Evolutionary conservation across 208 protist genomes (phyloP).

Genomic region (Crithidia fasciculata): DNA sequence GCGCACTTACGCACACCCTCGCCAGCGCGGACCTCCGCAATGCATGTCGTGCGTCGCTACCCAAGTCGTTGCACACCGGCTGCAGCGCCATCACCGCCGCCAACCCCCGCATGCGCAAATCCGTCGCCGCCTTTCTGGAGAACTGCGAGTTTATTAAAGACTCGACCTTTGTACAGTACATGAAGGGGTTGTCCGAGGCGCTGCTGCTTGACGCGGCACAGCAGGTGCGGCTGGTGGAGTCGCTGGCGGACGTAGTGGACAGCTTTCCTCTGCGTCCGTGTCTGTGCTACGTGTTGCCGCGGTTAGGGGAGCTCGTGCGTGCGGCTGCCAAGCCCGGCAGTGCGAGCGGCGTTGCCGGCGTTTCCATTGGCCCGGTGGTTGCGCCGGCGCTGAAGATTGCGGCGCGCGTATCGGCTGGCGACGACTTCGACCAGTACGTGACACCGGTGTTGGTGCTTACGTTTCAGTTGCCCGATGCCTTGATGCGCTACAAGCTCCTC

Average conservation of each 20-base stretch:
- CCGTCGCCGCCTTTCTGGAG: constrained; percentile 54
- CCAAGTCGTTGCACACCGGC: constrained; percentile 49
- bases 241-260: constrained; percentile 46
- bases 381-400: constrained; percentile 71
- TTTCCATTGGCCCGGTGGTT: constrained; percentile 45
- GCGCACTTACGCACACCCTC: constrained; percentile 21
- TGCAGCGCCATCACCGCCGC: constrained; percentile 54
- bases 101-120: constrained; percentile 54
- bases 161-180: constrained; percentile 67
- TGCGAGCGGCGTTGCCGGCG: constrained; percentile 12
- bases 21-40: constrained; percentile 29
- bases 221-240: constrained; percentile 62
- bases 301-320: constrained; percentile 57
- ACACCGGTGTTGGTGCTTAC: constrained; percentile 66
- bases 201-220: constrained; percentile 64
- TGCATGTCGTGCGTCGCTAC: constrained; percentile 44
- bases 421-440: constrained; percentile 61
- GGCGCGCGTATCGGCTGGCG: constrained; percentile 30
- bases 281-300: constrained; percentile 63
- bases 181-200: constrained; percentile 67
- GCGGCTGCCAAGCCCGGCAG: constrained; percentile 37
- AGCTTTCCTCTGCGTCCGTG: constrained; percentile 67
- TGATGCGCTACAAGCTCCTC: constrained; percentile 75
- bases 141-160: constrained; percentile 62
- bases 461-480: constrained; percentile 59